Evolutionary conservation across 441 rosid species (phyloP), one percentile per base, ranked within the genome.

Genomic region (Erodium chrysanthum): DNA sequence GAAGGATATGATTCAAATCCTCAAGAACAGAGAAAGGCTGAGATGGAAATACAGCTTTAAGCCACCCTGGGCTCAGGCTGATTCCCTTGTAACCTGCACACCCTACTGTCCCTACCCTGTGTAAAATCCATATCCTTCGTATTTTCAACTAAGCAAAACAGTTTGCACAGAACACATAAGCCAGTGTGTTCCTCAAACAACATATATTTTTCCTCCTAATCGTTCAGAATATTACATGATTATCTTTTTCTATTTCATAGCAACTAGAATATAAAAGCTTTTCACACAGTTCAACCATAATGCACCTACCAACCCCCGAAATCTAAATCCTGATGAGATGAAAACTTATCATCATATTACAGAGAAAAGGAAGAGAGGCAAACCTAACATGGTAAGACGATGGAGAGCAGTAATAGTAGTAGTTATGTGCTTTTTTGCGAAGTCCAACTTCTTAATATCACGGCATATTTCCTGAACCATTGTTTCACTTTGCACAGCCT

Each of bases 391-490:
- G 27, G 98, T 92, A 68, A 95, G 97, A 69, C 99, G 97, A 80
- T 95, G 99, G 77, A 92, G 98, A 74, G 99, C 99, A 75, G 99
- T 95, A 70, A 95, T 95, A 0, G 99, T 92, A 64, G 93, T 90
- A 56, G 99, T 95, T 76, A 95, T 95, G 80, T 95, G 97, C 84
- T 95, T 95, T 90, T 95, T 92, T 21, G 99, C 99, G 78, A 92
- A 95, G 80, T 92, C 99, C 79, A 95, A 82, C 86, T 95, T 95
- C 83, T 95, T 95, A 75, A 95, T 95, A 82, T 95, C 99, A 65
- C 99, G 93, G 62, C 99, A 95, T 77, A 95, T 95, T 81, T 95
- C 98, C 81, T 92, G 96, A 61, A 95, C 99, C 99, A 95, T 95
- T 9, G 96, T 87, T 81, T 95, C 99, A 80, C 98, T 95, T 77